These are phyloP conservation scores for Boletus pseudo-olivaceus DNA, from an alignment of 768 basidiomycete species.

Conservation along the genomic window DNA sequence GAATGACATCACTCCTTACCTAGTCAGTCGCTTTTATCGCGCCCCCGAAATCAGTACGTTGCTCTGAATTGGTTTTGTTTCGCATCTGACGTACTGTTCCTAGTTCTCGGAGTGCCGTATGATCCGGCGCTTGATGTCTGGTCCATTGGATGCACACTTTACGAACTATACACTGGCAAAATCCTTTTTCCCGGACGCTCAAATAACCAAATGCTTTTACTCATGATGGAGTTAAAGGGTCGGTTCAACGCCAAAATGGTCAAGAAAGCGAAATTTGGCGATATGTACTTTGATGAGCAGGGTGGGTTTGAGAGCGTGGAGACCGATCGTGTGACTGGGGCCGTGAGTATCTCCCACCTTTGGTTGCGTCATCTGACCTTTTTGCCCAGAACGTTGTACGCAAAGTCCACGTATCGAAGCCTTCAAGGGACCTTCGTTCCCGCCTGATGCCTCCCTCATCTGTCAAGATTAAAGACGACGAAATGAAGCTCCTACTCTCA, in stretches of 20 bases:
- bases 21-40: conserved; percentile 96
- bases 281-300: conserved; percentile 91
- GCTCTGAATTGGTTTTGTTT: background rate
- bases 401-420: conserved; percentile 80
- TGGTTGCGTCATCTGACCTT: conserved; percentile 18
- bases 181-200: conserved; percentile 95
- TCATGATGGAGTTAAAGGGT: conserved; percentile 98
- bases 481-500: conserved; percentile 68
- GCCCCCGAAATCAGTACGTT: conserved; percentile 95
- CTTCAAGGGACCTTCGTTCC: conserved; percentile 74
- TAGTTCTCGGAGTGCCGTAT: conserved; percentile 93
- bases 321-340: conserved; percentile 77
- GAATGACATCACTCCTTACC: conserved; percentile 96
- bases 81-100: conserved; percentile 14
- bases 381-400: conserved; percentile 68
- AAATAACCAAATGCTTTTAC: conserved; percentile 95
- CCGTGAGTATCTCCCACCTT: conserved; percentile 49
- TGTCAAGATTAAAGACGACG: conserved; percentile 84
- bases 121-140: conserved; percentile 93
- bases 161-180: conserved; percentile 93
- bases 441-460: conserved; percentile 78
- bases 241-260: conserved; percentile 91
- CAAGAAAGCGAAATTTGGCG: conserved; percentile 90
- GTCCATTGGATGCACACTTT: conserved; percentile 98
- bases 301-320: conserved; percentile 83